Evolutionary conservation across 352 stramenopile species (phyloP).

Genomic region (Phytophthora citricola): DNA sequence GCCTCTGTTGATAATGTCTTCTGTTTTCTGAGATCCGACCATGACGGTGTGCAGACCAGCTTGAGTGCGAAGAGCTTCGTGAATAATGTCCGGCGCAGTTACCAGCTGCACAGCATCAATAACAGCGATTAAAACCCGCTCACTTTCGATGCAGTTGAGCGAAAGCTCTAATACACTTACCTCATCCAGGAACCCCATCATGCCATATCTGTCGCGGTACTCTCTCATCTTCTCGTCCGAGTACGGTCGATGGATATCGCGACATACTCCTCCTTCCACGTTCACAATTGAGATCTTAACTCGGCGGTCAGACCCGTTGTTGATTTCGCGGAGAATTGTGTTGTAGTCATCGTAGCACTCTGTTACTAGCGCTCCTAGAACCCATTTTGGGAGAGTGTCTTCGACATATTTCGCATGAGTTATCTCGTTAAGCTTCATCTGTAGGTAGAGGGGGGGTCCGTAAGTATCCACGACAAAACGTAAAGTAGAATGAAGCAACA

Average conservation of each 20-base stretch:
- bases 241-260: conserved; percentile 63
- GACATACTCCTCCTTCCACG: conserved; percentile 68
- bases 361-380: conserved; percentile 74
- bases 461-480: neutral
- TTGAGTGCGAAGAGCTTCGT: conserved; percentile 74
- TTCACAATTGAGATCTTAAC: conserved; percentile 77
- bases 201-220: conserved; percentile 63
- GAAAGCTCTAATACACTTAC: conserved; percentile 29
- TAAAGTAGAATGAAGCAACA: neutral
- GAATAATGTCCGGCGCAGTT: conserved; percentile 82
- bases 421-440: conserved; percentile 83
- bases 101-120: conserved; percentile 53
- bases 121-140: neutral
- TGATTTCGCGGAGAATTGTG: conserved; percentile 73
- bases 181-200: conserved; percentile 83
- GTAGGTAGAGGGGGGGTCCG: neutral
- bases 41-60: conserved; percentile 83
- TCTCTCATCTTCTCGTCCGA: conserved; percentile 57
- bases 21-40: conserved; percentile 72
- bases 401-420: conserved; percentile 88
- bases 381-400: conserved; percentile 82
- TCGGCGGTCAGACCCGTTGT: conserved; percentile 50
- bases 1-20: conserved; percentile 80
- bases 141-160: neutral
- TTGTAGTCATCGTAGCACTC: conserved; percentile 88